Base-by-base conservation (phyloP, 306 rosid species). In the Lathyrus oleraceus region DNA sequence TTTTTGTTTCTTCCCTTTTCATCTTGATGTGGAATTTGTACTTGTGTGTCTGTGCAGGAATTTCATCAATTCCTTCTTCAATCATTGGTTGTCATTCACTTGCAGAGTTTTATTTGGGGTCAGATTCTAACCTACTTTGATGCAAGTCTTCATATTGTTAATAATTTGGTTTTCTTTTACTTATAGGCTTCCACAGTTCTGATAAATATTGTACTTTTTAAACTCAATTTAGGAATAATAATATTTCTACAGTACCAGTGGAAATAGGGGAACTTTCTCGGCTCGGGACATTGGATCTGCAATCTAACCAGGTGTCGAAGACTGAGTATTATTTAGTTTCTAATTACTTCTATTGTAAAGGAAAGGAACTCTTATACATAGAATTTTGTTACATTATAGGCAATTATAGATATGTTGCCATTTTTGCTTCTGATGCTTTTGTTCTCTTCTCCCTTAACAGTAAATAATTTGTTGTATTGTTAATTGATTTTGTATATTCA, bases 251-350 rank as follows among this genome's bases (percentile, higher is more conserved):
- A 16, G 72, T 93, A 80, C 96, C 98, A 27, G 82, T 58, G 44
- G 97, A 90, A 80, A 80, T 90, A 52, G 96, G 89, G 54, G 81
- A 59, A 8, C 98, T 93, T 73, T 84, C 94, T 70, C 86, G 6
- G 42, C 82, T 93, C n/a, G 96, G 94, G 74, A 93, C 91, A 54
- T 87, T 93, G 21, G 97, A 85, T 87, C 97, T 93, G 71, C 94
- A 82, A 51, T 90, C 98, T 76, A 93, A 93, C 82, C 88, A 88
- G 97, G 98, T 93, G 83, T 45, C 17, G 39, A 27, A 68, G 68
- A 38, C 17, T 76, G 70, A 53, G 21, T 51, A 51, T 60, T 11
- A n/a, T 36, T 48, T 67, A 61, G 2, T 65, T 70, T 56, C n/a
- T 70, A 57, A 8, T 57, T 49, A 52, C 61, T n/a, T 56, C 19